These are phyloP conservation scores for Coemansia brasiliensis DNA, from an alignment of 192 early-diverging fungal species.

Conservation along the genomic window DNA sequence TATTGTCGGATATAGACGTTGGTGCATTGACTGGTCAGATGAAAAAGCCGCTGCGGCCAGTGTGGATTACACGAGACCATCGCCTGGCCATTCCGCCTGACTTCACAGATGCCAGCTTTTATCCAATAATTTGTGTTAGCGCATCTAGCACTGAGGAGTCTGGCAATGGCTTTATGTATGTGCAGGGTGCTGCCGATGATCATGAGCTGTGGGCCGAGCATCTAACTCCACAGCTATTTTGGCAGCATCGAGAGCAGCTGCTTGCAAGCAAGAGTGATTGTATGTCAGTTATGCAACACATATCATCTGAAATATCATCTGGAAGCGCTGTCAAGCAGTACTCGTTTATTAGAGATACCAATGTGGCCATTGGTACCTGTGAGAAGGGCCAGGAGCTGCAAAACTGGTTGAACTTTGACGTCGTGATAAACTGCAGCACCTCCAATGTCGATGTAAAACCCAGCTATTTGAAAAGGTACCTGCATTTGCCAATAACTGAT, in stretches of 20 bases:
- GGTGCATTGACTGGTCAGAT: slow-evolving; percentile 26
- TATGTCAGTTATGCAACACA: neutral
- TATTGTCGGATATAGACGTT: slow-evolving; percentile 55
- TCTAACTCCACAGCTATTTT: slow-evolving; percentile 65
- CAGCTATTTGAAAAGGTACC: slow-evolving; percentile 46
- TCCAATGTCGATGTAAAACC: slow-evolving; percentile 21
- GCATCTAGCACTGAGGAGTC: slow-evolving; percentile 65
- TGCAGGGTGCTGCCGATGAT: slow-evolving; percentile 91
- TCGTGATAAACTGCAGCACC: slow-evolving; percentile 79
- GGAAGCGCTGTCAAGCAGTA: no score
- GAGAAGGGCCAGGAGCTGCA: slow-evolving; percentile 54
- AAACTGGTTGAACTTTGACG: slow-evolving; percentile 72
- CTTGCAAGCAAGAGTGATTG: neutral
- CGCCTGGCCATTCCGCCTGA: slow-evolving; percentile 48
- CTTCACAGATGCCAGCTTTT: slow-evolving; percentile 56
- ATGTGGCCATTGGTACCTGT: slow-evolving; percentile 63
- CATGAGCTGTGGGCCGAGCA: slow-evolving; percentile 82
- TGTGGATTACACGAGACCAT: slow-evolving; percentile 79
- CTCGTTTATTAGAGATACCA: slow-evolving; percentile 59
- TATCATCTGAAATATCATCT: neutral
- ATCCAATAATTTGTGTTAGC: slow-evolving; percentile 76
- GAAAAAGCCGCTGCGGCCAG: slow-evolving; percentile 70
- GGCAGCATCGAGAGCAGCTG: slow-evolving; percentile 48
- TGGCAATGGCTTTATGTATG: slow-evolving; percentile 65
- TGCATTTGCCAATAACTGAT: slow-evolving; percentile 78